These are phyloP conservation scores for Fusarium succisae DNA, from an alignment of 2,329 filamentous ascomycete species.

Conservation along the genomic window DNA sequence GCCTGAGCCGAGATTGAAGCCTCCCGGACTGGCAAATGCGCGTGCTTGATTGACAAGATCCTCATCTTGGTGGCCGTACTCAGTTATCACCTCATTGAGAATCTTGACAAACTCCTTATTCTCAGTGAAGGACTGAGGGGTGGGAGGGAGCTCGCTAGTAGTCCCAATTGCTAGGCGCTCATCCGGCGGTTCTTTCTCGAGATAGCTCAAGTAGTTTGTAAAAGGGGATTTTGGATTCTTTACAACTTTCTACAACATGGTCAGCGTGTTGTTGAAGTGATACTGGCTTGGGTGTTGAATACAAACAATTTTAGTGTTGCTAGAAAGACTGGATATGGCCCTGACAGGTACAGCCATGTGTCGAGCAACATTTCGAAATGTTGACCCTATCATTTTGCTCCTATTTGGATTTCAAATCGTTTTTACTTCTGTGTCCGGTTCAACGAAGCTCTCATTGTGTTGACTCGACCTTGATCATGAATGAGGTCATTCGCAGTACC, in stretches of 20 bases:
- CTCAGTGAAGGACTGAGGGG: constrained; percentile 66
- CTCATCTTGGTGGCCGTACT: constrained; percentile 66
- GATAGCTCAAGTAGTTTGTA: constrained; percentile 66
- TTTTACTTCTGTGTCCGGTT: neutral
- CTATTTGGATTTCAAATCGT: constrained; percentile 4
- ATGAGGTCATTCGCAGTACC: constrained; percentile 46
- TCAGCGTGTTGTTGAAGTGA: constrained; percentile 12
- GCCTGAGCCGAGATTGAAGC: constrained; percentile 61
- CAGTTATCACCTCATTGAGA: constrained; percentile 64
- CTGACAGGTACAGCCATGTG: constrained; percentile 41
- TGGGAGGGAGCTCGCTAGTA: constrained; percentile 67
- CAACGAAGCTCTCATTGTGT: neutral
- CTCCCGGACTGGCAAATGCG: constrained; percentile 68
- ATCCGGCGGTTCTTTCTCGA: constrained; percentile 66
- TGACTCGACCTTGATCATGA: neutral
- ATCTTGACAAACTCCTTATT: constrained; percentile 69
- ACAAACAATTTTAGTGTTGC: constrained; percentile 65
- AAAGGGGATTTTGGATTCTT: constrained; percentile 56
- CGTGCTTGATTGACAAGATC: constrained; percentile 64
- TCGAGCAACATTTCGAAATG: constrained; percentile 38
- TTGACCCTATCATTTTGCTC: constrained; percentile 41
- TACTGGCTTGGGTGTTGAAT: neutral
- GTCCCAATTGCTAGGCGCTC: constrained; percentile 66
- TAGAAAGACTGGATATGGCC: constrained; percentile 57
- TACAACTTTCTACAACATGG: constrained; percentile 63